Percentiles rank a stretch among this genome's conserved stretches.
phyloP scores from a whole-genome alignment of 441 rosid genomes.

The Gossypium aridum region DNA sequence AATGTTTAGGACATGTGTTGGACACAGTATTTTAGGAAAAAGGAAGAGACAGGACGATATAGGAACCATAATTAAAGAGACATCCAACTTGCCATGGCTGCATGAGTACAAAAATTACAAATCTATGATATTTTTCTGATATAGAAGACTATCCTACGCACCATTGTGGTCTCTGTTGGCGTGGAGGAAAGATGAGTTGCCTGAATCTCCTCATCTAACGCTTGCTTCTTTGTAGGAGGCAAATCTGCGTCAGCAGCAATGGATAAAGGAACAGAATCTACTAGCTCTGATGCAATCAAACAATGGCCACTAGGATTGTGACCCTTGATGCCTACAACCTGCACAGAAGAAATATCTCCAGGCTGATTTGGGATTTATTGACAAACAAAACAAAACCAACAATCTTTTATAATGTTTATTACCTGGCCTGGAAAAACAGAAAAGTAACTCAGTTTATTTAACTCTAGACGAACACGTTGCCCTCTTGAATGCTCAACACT shows the following conservation, averaged over 20 bases:
- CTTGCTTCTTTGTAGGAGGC: conserved; percentile 79
- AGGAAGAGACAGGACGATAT: background rate
- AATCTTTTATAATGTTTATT: conserved; percentile 16
- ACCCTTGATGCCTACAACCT: conserved; percentile 91
- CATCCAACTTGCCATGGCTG: background rate
- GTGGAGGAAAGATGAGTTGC: conserved; percentile 27
- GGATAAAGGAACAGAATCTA: conserved; percentile 63
- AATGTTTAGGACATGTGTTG: background rate
- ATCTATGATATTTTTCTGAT: conserved; percentile 10
- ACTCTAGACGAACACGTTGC: conserved; percentile 73
- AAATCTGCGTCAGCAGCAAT: conserved; percentile 27
- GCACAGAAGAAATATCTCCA: conserved; percentile 21
- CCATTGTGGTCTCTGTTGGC: conserved; percentile 54
- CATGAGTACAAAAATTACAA: background rate
- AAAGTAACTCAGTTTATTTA: conserved; percentile 60
- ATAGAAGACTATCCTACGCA: conserved; percentile 27
- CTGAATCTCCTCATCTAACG: conserved; percentile 48
- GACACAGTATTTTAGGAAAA: background rate
- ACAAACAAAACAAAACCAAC: conserved; percentile 6
- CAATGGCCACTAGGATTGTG: conserved; percentile 96
- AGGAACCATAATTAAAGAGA: background rate
- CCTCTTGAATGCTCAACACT: conserved; percentile 91
- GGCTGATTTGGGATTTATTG: conserved; percentile 14
- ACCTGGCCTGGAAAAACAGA: conserved; percentile 99
- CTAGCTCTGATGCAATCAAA: conserved; percentile 71